Conservation (phyloP, 352 stramenopile genomes). For the Globisporangium takayamanum region DNA sequence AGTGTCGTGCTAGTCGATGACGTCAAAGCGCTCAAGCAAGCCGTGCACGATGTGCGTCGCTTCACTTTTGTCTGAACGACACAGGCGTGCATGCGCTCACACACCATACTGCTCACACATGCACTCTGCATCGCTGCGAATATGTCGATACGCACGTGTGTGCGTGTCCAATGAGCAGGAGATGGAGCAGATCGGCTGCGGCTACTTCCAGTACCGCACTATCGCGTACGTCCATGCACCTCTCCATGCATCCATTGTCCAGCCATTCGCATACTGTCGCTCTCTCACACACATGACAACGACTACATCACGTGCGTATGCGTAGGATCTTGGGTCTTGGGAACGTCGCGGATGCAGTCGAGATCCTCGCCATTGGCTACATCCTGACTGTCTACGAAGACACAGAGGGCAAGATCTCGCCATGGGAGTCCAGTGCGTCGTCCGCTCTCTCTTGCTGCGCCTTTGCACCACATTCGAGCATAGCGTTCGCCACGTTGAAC, state of each 20-base stretch:
- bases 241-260: neutral
- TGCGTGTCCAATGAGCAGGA: conserved; percentile 24
- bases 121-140: neutral
- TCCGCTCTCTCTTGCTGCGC: neutral
- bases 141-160: neutral
- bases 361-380: conserved; percentile 89
- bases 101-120: neutral
- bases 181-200: conserved; percentile 69
- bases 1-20: conserved; percentile 40
- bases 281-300: neutral
- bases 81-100: neutral
- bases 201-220: conserved; percentile 60
- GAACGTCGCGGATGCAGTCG: conserved; percentile 87
- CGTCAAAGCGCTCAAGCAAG: conserved; percentile 53
- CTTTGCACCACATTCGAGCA: too few species aligned
- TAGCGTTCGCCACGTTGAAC: neutral
- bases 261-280: neutral
- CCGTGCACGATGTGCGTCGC: conserved; percentile 41
- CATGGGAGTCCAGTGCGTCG: conserved; percentile 69
- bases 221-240: conserved; percentile 51
- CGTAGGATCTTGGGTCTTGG: conserved; percentile 64
- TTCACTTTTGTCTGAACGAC: neutral
- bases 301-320: conserved; percentile 7
- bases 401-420: conserved; percentile 47
- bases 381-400: conserved; percentile 79